phyloP scores from a whole-genome alignment of 345 rosid species.

The Gossypium ekmanianum region DNA sequence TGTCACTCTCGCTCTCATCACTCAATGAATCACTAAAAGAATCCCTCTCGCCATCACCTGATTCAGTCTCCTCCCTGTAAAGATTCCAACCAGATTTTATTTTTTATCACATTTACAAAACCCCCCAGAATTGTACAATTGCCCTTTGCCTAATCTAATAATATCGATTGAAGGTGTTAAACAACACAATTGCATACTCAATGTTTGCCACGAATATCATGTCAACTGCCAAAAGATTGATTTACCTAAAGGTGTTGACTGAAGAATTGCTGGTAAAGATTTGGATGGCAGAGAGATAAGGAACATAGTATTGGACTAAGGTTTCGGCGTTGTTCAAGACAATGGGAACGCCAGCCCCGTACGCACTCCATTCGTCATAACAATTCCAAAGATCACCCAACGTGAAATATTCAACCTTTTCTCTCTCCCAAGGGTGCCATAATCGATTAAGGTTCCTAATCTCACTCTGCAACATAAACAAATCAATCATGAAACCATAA shows the following conservation, averaged over 20 bases:
- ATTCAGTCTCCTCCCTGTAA: slow-evolving; percentile 71
- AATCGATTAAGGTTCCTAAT: slow-evolving; percentile 72
- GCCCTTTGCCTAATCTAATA: neutral
- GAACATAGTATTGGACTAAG: slow-evolving; percentile 92
- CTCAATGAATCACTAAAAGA: slow-evolving; percentile 79
- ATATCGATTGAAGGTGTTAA: neutral
- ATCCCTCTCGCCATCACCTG: slow-evolving; percentile 81
- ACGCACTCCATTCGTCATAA: slow-evolving; percentile 98
- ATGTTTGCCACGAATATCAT: neutral
- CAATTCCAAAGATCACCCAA: slow-evolving; percentile 83
- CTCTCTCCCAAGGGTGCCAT: slow-evolving; percentile 97
- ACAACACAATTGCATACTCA: neutral
- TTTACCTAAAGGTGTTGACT: slow-evolving; percentile 64
- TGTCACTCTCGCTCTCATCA: slow-evolving; percentile 88
- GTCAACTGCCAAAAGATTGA: neutral
- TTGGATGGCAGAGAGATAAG: slow-evolving; percentile 95
- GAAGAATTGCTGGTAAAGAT: slow-evolving; percentile 79
- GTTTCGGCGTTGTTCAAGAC: slow-evolving; percentile 60
- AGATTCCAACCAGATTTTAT: neutral
- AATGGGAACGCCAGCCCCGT: slow-evolving; percentile 97
- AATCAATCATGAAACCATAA: neutral
- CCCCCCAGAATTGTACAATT: neutral
- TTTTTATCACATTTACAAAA: neutral
- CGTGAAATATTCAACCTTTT: slow-evolving; percentile 76
- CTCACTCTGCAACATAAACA: slow-evolving; percentile 53